Evolutionary conservation across 176 grass and related monocot genomes (phyloP).

Genomic region (Bothriochloa decipiens): DNA sequence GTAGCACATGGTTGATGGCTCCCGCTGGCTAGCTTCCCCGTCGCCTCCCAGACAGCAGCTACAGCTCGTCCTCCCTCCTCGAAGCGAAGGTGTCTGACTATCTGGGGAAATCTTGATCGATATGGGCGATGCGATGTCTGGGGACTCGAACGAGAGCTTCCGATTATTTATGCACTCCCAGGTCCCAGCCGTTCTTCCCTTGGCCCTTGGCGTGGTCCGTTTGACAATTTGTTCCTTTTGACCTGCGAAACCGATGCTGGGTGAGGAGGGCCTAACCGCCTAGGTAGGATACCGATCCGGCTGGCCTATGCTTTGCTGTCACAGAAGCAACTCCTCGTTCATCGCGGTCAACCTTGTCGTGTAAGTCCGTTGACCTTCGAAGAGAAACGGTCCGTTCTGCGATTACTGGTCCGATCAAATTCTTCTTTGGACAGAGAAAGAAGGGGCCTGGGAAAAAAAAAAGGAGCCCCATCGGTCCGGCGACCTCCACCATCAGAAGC

Average conservation of each 20-base stretch:
- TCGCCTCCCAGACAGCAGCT: neutral
- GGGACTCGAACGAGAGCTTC: neutral
- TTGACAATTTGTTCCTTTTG: neutral
- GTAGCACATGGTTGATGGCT: slow-evolving; percentile 56
- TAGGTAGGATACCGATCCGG: neutral
- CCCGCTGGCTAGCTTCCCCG: neutral
- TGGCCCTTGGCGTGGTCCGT: neutral
- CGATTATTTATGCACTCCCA: neutral
- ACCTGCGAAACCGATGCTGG: slow-evolving; percentile 16
- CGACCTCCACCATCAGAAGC: neutral
- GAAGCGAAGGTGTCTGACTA: neutral
- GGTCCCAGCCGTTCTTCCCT: neutral
- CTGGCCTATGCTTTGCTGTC: slow-evolving; percentile 12
- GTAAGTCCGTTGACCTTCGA: neutral
- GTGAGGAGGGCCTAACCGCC: too few species aligned
- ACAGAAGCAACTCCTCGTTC: too few species aligned
- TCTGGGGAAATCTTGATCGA: neutral
- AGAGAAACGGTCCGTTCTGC: neutral
- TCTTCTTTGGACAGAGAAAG: neutral
- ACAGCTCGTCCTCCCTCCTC: neutral
- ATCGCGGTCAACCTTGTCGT: neutral
- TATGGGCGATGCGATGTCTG: neutral
- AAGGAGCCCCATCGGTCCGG: neutral
- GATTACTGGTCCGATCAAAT: neutral
- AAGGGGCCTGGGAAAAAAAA: neutral